These are phyloP conservation scores for carrot (Daucus carota) DNA, from an alignment of 129 eudicot species.

Conservation along the genomic window DH1_v3.0 NC_030385.2:1401001-1401500, in stretches of 20 bases:
- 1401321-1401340: slow-evolving; percentile 33
- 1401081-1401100: not conserved
- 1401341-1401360: slow-evolving; percentile 36
- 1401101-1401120: not conserved
- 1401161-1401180: not conserved
- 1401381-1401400: slow-evolving; percentile 96
- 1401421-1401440: slow-evolving; percentile 98
- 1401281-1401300: slow-evolving; percentile 86
- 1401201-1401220: not conserved
- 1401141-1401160: not conserved
- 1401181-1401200: not conserved
- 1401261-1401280: slow-evolving; percentile 94
- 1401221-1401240: slow-evolving; percentile 83
- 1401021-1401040: not conserved
- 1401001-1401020: not conserved
- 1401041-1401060: not conserved
- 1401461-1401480: slow-evolving; percentile 24
- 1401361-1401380: slow-evolving; percentile 72
- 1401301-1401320: slow-evolving; percentile 49
- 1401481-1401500: not conserved
- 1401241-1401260: slow-evolving; percentile 84
- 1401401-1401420: slow-evolving; percentile 95
- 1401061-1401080: not conserved
- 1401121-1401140: not conserved
- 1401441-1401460: slow-evolving; percentile 73